phyloP scores from a whole-genome alignment of 2,329 filamentous ascomycete genomes.

The Curvularia verruculosa region DNA sequence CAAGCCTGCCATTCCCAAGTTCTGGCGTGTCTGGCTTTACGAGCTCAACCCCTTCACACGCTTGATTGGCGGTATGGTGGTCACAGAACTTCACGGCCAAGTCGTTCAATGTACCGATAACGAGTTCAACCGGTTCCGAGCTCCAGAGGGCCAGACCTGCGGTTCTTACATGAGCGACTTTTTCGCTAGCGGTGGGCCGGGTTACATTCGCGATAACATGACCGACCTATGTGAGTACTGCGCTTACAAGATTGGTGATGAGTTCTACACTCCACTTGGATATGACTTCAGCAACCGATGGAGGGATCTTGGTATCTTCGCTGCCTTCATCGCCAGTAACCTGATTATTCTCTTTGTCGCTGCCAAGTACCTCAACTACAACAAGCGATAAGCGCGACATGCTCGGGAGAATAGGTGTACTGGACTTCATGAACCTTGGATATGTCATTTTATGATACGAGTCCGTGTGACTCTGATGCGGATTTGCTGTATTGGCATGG shows the following conservation, averaged over 20 bases:
- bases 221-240: conserved; percentile 79
- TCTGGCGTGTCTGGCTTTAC: conserved; percentile 83
- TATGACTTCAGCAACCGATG: conserved; percentile 73
- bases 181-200: conserved; percentile 70
- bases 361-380: conserved; percentile 58
- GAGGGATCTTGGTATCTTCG: conserved; percentile 81
- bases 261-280: conserved; percentile 74
- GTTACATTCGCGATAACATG: conserved; percentile 72
- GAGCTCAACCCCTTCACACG: conserved; percentile 83
- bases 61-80: conserved; percentile 79
- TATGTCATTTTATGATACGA: background rate
- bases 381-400: conserved; percentile 36
- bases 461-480: background rate
- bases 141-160: conserved; percentile 70
- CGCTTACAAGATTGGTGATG: conserved; percentile 77
- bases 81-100: conserved; percentile 73
- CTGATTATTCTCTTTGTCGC: conserved; percentile 67
- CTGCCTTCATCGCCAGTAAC: conserved; percentile 79
- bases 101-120: conserved; percentile 64
- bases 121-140: conserved; percentile 72
- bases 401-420: background rate
- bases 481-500: background rate
- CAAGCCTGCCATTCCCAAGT: conserved; percentile 74
- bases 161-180: conserved; percentile 77
- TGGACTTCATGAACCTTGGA: background rate